Evolutionary conservation across 352 stramenopile species (phyloP), one percentile per base, ranked within the genome.

Genomic region (Blastocystis sp.): DNA sequence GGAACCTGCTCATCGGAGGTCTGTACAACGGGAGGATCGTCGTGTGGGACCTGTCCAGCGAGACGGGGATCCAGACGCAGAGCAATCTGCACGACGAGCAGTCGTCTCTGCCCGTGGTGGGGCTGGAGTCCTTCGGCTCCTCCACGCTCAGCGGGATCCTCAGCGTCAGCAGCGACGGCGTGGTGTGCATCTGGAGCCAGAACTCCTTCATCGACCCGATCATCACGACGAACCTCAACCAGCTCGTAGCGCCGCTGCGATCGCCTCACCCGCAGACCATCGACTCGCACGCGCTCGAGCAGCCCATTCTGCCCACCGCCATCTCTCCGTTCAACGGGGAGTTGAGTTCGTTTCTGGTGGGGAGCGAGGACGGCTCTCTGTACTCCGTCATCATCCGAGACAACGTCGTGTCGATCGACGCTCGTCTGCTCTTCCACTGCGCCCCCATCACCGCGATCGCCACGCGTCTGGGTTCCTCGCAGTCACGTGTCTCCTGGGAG

Each of bases 321-420:
- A 18, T 84, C 15, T 84, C 73, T 11, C 11, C 50, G 39, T 84
- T 69, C 26, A n/a, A 66, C n/a, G 13, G 18, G 18, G 47, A 68
- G 20, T 8, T 53, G 20, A 53, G 20, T 11, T 45, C 47, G 20
- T 18, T 84, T 11, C 53, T 39, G 6, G 47, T 84, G n/a, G 73
- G 73, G n/a, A 69, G 73, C 55, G 47, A 84, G 56, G 73, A 84
- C 73, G 73, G 73, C 4, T 20, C 29, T 5, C 20, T 84, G 50
- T n/a, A 45, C 6, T n/a, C 29, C 20, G 47, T 84, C n/a, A 8
- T 20, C 15, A 2, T 84, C 13, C 73, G 47, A 23, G 54, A 69
- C 56, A 66, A 56, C n/a, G 26, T 84, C 15, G 26, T 84, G 26
- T 41, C 73, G 18, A n/a, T 68, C 18, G 73, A 84, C 15, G 37